Evolutionary conservation across 2,329 filamentous ascomycete genomes (phyloP), one percentile per base, ranked within the genome.

Genomic region (Trichoderma hamatum): DNA sequence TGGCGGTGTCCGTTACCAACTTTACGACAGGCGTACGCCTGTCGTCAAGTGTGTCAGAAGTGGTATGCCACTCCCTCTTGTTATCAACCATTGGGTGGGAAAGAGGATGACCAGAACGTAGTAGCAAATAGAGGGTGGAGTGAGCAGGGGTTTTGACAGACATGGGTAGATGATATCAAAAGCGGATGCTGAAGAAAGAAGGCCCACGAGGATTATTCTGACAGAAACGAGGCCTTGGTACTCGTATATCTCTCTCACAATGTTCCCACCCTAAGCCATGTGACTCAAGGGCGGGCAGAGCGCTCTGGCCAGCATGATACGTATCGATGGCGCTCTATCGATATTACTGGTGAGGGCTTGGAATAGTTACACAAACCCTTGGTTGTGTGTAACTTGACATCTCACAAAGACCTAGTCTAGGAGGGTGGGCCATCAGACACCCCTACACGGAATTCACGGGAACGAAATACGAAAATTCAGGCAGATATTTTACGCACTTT

Each of bases 301-400:
- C 19, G 26, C 30, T 58, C 10, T 39, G 21, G 63, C n/a, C 10
- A 26, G 13, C 39, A 32, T 59, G 54, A 51, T 28, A 59, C 54
- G 54, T 67, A 67, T 67, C 26, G 34, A 16, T 56, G 16, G 19
- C 36, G 28, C 21, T 19, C 26, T 58, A 16, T 28, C 16, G 14
- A 28, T 58, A n/a, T 34, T 3, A 67, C 36, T 67, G 36, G 63
- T 11, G 39, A 59, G 16, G n/a, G 14, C 26, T 58, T 21, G 39
- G 54, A 59, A 67, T 67, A 58, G 36, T 59, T 58, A 51, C 63
- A 67, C 54, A 49, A 24, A 16, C 24, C 28, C 63, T 67, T 26
- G 16, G 13, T 26, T n/a, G 24, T 67, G 54, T 67, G 63, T 67
- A 59, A 67, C 63, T 67, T 59, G 63, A 67, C 26, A 59, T 67